phyloP scores from a whole-genome alignment of 2,329 filamentous ascomycete genomes.

The Nemania sp. region DNA sequence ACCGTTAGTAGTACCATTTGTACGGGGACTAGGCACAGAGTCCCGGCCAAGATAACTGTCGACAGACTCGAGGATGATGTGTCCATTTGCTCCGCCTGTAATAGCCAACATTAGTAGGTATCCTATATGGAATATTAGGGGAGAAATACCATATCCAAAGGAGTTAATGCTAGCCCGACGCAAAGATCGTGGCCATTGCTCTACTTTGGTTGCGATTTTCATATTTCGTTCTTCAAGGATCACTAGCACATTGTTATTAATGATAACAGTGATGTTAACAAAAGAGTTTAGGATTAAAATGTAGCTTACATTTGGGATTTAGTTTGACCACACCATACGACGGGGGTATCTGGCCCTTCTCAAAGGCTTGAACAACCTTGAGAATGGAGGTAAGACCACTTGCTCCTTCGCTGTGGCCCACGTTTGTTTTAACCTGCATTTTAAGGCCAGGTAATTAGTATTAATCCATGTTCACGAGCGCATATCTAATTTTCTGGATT shows the following conservation, averaged over 20 bases:
- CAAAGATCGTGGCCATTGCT: neutral
- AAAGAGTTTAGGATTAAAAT: neutral
- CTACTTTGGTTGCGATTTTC: neutral
- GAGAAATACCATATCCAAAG: slow-evolving; percentile 23
- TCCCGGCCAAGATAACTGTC: slow-evolving; percentile 3
- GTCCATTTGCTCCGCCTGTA: neutral
- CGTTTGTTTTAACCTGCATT: slow-evolving; percentile 33
- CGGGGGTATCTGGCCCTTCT: slow-evolving; percentile 36
- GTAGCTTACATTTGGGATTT: neutral
- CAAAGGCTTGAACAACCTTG: slow-evolving; percentile 35
- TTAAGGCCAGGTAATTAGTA: neutral
- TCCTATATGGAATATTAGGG: neutral
- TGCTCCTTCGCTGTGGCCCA: slow-evolving; percentile 41
- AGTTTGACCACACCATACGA: neutral
- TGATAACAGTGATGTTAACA: neutral
- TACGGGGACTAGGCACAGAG: too few relatives aligned
- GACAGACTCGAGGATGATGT: slow-evolving; percentile 11
- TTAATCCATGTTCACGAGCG: neutral
- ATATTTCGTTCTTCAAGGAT: neutral
- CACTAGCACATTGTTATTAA: neutral
- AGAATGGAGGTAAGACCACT: slow-evolving; percentile 40
- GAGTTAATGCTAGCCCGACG: slow-evolving; percentile 17
- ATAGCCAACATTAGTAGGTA: too few relatives aligned
- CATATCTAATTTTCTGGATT: neutral
- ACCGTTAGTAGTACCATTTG: too few relatives aligned